Conservation (phyloP, 306 rosid genomes). For the Lagenaria siceraria region DNA sequence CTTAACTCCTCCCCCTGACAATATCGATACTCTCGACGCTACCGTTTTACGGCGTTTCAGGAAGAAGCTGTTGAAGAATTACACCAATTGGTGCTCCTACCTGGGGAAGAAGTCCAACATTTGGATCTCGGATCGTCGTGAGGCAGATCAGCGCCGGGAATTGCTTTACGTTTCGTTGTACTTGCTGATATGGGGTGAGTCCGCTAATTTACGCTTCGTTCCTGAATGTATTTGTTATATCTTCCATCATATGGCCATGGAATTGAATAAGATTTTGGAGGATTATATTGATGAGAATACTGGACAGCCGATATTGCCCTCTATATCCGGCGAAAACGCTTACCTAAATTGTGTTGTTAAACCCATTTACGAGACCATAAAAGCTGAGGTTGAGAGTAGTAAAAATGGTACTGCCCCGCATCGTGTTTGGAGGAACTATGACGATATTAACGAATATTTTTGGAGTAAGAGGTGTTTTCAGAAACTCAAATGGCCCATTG, state of each 20-base stretch:
- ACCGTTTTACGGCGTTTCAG: conserved; percentile 65
- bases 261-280: conserved; percentile 65
- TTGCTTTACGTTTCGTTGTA: conserved; percentile 70
- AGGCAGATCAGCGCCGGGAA: conserved; percentile 57
- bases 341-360: conserved; percentile 56
- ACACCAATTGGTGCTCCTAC: conserved; percentile 74
- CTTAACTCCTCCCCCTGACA: conserved; percentile 79
- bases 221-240: conserved; percentile 85
- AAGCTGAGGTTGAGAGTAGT: conserved; percentile 65
- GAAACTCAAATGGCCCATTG: conserved; percentile 82
- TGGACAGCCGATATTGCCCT: conserved; percentile 77
- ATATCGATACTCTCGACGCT: conserved; percentile 61
- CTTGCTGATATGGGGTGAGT: conserved; percentile 90
- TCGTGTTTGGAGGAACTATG: conserved; percentile 85
- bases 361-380: conserved; percentile 73
- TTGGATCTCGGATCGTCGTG: conserved; percentile 60
- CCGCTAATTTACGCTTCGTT: conserved; percentile 65
- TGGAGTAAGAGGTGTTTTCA: conserved; percentile 87
- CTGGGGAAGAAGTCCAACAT: conserved; percentile 74
- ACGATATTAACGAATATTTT: conserved; percentile 84
- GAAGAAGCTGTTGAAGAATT: conserved; percentile 59
- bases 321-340: conserved; percentile 65
- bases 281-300: conserved; percentile 80
- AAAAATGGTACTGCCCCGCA: conserved; percentile 78
- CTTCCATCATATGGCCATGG: conserved; percentile 80